phyloP scores from a whole-genome alignment of 1,139 yeast species.

The Saccharomyces uvarum region DNA sequence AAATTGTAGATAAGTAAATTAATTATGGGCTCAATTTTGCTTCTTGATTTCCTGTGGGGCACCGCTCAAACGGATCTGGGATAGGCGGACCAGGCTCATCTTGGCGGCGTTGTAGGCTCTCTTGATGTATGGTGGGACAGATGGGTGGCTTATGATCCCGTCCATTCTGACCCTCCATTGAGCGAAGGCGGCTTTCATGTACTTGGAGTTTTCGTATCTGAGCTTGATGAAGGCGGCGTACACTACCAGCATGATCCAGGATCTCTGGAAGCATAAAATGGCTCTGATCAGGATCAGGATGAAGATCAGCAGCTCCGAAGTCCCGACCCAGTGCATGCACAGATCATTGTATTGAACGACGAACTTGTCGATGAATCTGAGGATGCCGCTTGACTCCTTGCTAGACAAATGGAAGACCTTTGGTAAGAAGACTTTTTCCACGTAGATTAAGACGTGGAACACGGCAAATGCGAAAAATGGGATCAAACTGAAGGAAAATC shows the following conservation, averaged over 20 bases:
- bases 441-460: slow-evolving; percentile 65
- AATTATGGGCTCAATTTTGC: not conserved
- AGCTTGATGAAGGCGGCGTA: slow-evolving; percentile 66
- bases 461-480: slow-evolving; percentile 65
- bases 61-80: slow-evolving; percentile 8
- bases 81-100: slow-evolving; percentile 22
- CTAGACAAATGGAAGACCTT: slow-evolving; percentile 43
- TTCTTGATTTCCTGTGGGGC: not conserved
- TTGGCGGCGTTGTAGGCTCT: slow-evolving; percentile 56
- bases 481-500: slow-evolving; percentile 47
- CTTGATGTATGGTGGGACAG: slow-evolving; percentile 52
- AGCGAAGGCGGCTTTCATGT: slow-evolving; percentile 65
- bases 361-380: slow-evolving; percentile 45
- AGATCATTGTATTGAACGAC: slow-evolving; percentile 57
- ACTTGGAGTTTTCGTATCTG: slow-evolving; percentile 68
- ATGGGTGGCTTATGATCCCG: slow-evolving; percentile 49
- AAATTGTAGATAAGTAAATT: not conserved
- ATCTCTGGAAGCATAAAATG: slow-evolving; percentile 54
- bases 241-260: slow-evolving; percentile 51
- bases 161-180: slow-evolving; percentile 67
- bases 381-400: slow-evolving; percentile 29
- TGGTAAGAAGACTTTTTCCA: slow-evolving; percentile 62
- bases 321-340: slow-evolving; percentile 65
- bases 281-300: slow-evolving; percentile 46
- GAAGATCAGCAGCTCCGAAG: slow-evolving; percentile 54